phyloP scores from a whole-genome alignment of 805 yeast genomes.

The Saccharomycopsis babjevae region DNA sequence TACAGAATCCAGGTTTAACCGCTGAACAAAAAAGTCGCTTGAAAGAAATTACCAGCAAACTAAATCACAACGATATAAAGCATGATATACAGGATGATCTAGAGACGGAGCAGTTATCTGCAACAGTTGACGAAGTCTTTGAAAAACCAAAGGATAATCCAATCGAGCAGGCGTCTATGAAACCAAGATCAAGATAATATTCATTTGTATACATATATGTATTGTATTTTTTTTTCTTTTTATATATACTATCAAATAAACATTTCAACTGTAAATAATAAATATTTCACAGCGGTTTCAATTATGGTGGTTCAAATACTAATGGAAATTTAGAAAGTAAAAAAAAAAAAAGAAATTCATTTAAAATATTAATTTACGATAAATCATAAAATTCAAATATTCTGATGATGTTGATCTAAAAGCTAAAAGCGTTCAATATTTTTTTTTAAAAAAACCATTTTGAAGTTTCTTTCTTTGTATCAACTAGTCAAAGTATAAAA shows the following conservation, averaged over 20 bases:
- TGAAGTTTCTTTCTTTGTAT: too few relatives aligned
- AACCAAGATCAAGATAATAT: conserved; percentile 25
- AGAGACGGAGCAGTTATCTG: neutral
- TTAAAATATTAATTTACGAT: too few relatives aligned
- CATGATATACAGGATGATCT: neutral
- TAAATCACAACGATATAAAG: conserved; percentile 2
- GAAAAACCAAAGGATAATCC: conserved; percentile 22
- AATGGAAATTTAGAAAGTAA: too few relatives aligned
- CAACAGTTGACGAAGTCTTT: neutral
- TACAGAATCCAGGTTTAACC: conserved; percentile 13
- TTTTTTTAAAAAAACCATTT: too few relatives aligned
- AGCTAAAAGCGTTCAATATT: too few relatives aligned
- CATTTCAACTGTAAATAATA: neutral
- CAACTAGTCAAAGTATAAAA: too few relatives aligned
- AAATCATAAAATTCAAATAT: too few relatives aligned
- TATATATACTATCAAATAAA: neutral
- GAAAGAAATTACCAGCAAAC: conserved; percentile 3
- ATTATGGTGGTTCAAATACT: too few relatives aligned
- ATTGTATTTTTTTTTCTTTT: neutral
- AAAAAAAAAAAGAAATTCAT: too few relatives aligned
- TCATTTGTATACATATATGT: neutral
- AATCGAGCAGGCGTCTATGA: conserved; percentile 30
- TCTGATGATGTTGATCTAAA: too few relatives aligned
- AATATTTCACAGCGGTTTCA: too few relatives aligned
- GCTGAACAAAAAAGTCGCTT: conserved; percentile 8